phyloP scores from a whole-genome alignment of 148 eudicot species.

The Mesembryanthemum crystallinum region DNA sequence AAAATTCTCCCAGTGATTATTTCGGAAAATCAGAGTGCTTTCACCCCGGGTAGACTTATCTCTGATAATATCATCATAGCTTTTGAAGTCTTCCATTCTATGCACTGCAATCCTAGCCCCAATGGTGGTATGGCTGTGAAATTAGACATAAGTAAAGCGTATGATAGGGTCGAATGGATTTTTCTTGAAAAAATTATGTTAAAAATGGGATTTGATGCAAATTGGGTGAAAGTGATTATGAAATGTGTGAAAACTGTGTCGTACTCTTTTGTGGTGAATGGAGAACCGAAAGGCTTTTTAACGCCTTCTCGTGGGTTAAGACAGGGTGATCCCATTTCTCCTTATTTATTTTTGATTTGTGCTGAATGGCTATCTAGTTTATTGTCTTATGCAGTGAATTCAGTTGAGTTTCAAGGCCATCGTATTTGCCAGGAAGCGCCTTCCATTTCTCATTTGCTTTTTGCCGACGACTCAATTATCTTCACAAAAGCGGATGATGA shows the following conservation, averaged over 20 bases:
- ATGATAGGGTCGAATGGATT: background rate
- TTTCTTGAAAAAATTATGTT: background rate
- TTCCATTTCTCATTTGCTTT: background rate
- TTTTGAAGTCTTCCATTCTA: background rate
- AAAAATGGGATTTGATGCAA: background rate
- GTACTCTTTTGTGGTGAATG: background rate
- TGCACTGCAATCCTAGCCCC: background rate
- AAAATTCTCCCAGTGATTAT: background rate
- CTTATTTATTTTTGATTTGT: background rate
- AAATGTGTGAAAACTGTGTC: background rate
- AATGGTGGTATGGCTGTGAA: background rate
- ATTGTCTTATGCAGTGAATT: background rate
- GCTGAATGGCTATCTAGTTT: background rate
- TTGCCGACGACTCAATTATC: background rate
- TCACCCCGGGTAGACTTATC: background rate
- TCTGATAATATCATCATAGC: background rate
- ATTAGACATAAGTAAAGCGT: background rate
- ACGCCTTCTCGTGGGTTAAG: background rate
- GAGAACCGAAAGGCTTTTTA: background rate
- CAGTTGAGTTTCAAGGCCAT: background rate
- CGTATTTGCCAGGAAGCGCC: background rate
- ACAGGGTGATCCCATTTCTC: background rate
- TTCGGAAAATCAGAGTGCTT: background rate
- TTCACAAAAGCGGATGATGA: background rate
- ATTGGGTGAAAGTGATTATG: background rate